Conservation (phyloP, 225 moss, liverwort and hornwort species). For the Rhytidiadelphus loreus region DNA sequence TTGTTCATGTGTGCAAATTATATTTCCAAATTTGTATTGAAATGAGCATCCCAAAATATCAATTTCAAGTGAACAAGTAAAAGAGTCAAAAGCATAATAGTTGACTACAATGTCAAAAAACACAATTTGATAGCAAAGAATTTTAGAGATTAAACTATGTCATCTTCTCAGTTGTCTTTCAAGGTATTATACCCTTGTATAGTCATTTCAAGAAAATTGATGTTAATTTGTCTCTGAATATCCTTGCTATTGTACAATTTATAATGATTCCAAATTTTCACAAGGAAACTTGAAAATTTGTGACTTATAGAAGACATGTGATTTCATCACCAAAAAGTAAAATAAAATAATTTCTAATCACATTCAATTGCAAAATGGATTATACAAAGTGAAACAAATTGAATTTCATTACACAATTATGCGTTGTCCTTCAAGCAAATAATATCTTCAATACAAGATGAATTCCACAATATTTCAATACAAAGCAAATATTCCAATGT, state of each 20-base stretch:
- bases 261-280: neutral
- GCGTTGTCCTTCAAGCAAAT: neutral
- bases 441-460: neutral
- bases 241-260: neutral
- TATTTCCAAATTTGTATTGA: neutral
- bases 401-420: neutral
- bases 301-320: no score
- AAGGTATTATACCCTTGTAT: rapidly evolving
- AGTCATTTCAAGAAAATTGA: neutral
- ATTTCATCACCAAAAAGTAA: neutral
- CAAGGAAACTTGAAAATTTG: neutral
- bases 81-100: rapidly evolving
- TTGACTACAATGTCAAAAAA: neutral
- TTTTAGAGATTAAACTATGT: rapidly evolving
- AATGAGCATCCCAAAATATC: neutral
- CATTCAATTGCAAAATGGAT: neutral
- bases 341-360: neutral
- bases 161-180: rapidly evolving
- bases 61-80: neutral
- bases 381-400: neutral
- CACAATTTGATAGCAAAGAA: neutral
- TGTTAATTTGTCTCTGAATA: neutral
- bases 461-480: neutral
- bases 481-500: neutral
- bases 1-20: rapidly evolving